Evolutionary conservation across 768 basidiomycete genomes (phyloP), one percentile per base, ranked within the genome.

Genomic region (Suillus occidentalis): DNA sequence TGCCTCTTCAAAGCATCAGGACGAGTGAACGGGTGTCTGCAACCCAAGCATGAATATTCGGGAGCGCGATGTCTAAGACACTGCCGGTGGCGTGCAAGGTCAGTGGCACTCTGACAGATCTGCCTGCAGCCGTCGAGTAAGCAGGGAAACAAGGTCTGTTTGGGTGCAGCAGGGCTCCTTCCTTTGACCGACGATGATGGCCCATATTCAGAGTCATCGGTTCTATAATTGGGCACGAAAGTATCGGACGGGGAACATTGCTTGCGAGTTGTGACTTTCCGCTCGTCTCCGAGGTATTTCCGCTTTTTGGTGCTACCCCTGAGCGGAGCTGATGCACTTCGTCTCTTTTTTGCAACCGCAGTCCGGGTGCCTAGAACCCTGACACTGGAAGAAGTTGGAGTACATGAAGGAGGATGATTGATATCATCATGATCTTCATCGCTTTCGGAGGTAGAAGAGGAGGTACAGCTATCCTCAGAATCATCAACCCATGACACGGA

Each of bases 1-100:
- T 76, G 75, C 67, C 75, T 69, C 72, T 77, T 76, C 65, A 77
- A 65, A 8, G 72, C 76, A 67, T 76, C 76, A 12, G 63, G 18
- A 40, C 75, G 72, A 49, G 76, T 75, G 64, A 75, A 76, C 6
- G 67, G 65, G 66, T 73, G 72, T 50, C 65, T 58, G 25, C 75
- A 76, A 12, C 68, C 71, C 58, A 69, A 42, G 50, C 75, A 77
- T 31, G 5, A 8, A 59, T 68, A 64, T 6, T 71, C 67, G 6
- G 76, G 75, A 2, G 50, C 4, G 63, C 64, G 60, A 50, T 76
- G 75, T 12, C 72, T 70, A 43, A 77, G 75, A 1, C 75, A 77
- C 37, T 70, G 70, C 25, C 69, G 72, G 52, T 76, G 75, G 9
- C 75, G 66, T 63, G 68, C 68, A 10, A 76, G 71, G 63, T 75